phyloP scores from a whole-genome alignment of 176 grass and related monocot genomes.

The Elymus sibiricus region DNA sequence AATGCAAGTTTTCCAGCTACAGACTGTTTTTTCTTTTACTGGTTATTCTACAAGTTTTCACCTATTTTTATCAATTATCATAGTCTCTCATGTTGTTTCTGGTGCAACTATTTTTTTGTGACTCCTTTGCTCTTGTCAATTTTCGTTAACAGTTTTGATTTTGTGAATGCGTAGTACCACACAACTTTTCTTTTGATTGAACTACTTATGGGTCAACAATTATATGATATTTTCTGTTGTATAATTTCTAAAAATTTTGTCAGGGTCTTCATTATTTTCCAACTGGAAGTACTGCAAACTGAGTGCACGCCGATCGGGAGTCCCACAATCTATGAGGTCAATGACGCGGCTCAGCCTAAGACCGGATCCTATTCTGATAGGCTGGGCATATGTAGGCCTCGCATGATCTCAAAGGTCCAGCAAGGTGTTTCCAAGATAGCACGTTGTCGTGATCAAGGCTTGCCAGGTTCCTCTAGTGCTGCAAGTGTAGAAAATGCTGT shows the following conservation, averaged over 20 bases:
- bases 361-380: conserved; percentile 8
- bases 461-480: neutral
- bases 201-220: neutral
- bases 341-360: conserved; percentile 35
- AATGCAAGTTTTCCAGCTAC: neutral
- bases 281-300: conserved; percentile 53
- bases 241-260: neutral
- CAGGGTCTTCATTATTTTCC: conserved; percentile 69
- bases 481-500: conserved; percentile 2
- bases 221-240: neutral
- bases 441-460: conserved; percentile 26
- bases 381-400: conserved; percentile 5
- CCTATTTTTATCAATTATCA: neutral
- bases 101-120: neutral
- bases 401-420: conserved; percentile 19
- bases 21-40: neutral
- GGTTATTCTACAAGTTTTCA: neutral
- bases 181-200: neutral
- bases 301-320: conserved; percentile 42
- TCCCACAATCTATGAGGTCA: conserved; percentile 37
- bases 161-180: neutral
- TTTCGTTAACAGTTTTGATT: neutral
- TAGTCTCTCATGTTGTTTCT: neutral
- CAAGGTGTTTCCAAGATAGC: conserved; percentile 40
- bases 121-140: neutral